These are phyloP conservation scores for Talaromyces sp. DNA, from an alignment of 2,329 filamentous ascomycete genomes.

Conservation along the genomic window DNA sequence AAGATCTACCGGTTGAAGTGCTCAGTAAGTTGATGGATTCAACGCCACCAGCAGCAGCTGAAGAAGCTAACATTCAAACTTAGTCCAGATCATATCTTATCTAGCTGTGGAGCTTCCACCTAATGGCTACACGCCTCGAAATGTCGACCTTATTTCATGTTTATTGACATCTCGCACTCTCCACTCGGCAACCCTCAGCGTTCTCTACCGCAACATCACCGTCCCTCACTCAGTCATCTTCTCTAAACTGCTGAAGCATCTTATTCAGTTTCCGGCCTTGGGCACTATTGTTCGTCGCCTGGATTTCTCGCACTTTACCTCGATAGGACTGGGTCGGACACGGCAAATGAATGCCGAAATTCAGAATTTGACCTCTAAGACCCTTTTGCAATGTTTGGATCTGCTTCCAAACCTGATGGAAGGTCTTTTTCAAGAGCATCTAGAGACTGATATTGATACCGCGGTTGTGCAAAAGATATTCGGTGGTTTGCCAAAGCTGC, in stretches of 20 bases:
- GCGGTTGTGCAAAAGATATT: slow-evolving; percentile 67
- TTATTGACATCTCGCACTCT: slow-evolving; percentile 70
- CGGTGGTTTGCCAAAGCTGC: slow-evolving; percentile 58
- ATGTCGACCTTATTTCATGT: slow-evolving; percentile 71
- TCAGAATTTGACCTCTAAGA: slow-evolving; percentile 69
- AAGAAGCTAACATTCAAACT: slow-evolving; percentile 11
- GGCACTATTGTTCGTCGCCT: slow-evolving; percentile 72
- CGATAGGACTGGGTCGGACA: slow-evolving; percentile 68
- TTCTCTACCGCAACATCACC: slow-evolving; percentile 73
- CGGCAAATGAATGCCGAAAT: slow-evolving; percentile 69
- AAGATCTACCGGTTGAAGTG: slow-evolving; percentile 65
- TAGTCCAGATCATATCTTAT: slow-evolving; percentile 68
- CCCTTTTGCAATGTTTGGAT: slow-evolving; percentile 64
- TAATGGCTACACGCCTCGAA: slow-evolving; percentile 70
- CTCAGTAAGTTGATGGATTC: slow-evolving; percentile 54
- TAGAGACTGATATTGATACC: slow-evolving; percentile 69
- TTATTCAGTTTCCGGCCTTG: slow-evolving; percentile 61
- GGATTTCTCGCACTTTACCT: slow-evolving; percentile 83
- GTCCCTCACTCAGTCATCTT: slow-evolving; percentile 80
- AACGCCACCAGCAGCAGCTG: slow-evolving; percentile 1
- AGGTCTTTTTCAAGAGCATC: slow-evolving; percentile 73
- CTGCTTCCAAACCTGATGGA: slow-evolving; percentile 70
- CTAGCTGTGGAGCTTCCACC: slow-evolving; percentile 68
- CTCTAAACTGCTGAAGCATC: slow-evolving; percentile 69
- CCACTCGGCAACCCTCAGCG: slow-evolving; percentile 66